A percentile compares a stretch with the other conserved stretches of the same genome.
These are phyloP conservation scores for Trichoderma atrobrunneum DNA, from an alignment of 2,329 filamentous ascomycete species.

Conservation along the genomic window DNA sequence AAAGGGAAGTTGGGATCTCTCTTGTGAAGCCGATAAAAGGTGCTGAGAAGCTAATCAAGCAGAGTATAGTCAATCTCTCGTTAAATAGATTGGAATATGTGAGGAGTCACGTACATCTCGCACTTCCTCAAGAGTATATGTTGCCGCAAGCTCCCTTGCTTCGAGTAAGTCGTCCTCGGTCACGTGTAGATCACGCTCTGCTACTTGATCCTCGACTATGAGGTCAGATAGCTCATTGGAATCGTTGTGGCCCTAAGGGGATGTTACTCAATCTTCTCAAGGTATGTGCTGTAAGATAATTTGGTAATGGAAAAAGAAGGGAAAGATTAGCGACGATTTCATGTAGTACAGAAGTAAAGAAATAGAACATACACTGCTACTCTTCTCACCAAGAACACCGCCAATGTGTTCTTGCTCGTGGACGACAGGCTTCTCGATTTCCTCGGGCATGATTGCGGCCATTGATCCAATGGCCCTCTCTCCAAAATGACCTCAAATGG, in stretches of 20 bases:
- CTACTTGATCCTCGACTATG: background rate
- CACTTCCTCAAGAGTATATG: conserved; percentile 35
- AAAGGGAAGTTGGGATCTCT: conserved; percentile 40
- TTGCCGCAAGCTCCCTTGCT: conserved; percentile 38
- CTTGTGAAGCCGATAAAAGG: conserved; percentile 26
- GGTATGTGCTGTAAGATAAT: background rate
- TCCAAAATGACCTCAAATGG: background rate
- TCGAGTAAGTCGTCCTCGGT: conserved; percentile 46
- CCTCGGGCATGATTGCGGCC: background rate
- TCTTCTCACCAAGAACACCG: background rate
- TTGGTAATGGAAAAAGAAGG: background rate
- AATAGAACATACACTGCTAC: background rate
- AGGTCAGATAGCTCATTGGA: background rate
- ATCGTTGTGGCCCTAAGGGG: background rate
- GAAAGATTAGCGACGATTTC: background rate
- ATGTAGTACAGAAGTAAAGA: background rate
- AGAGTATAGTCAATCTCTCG: background rate
- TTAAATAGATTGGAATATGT: background rate
- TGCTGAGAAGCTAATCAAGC: background rate
- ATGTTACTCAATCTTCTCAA: background rate
- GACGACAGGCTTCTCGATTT: background rate
- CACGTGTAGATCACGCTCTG: conserved; percentile 24
- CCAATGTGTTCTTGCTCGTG: background rate
- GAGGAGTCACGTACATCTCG: conserved; percentile 25
- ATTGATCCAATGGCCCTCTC: background rate